phyloP scores from a whole-genome alignment of 164 flowering plant genomes.

The Aristolochia californica region DNA sequence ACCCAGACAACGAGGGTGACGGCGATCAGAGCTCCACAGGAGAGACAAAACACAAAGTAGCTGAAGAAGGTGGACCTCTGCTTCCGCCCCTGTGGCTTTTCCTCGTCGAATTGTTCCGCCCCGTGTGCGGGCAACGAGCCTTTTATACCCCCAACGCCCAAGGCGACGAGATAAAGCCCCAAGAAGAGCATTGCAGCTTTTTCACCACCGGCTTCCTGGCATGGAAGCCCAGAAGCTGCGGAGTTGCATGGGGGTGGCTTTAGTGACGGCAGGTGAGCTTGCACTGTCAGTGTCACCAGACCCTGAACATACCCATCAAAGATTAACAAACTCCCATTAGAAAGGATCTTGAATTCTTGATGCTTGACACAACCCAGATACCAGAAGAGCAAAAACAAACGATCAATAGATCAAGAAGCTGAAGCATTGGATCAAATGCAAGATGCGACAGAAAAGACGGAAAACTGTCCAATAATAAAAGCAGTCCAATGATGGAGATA shows the following conservation, averaged over 20 bases:
- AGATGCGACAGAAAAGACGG: too few species aligned
- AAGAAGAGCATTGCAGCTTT: constrained; percentile 41
- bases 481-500: too few species aligned
- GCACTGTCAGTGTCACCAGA: constrained; percentile 53
- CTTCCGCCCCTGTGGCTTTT: constrained; percentile 44
- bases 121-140: constrained; percentile 81
- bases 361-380: too few species aligned
- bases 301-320: constrained; percentile 37
- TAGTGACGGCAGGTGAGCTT: constrained; percentile 48
- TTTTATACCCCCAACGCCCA: constrained; percentile 91
- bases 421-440: too few species aligned
- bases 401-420: too few species aligned
- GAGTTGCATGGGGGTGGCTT: constrained; percentile 33
- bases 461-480: too few species aligned
- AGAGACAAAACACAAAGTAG: constrained; percentile 65
- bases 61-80: constrained; percentile 76
- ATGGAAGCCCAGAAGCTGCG: constrained; percentile 9
- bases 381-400: too few species aligned
- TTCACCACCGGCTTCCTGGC: constrained; percentile 30
- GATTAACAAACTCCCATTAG: too few species aligned
- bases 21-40: constrained; percentile 70
- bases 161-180: constrained; percentile 70
- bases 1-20: constrained; percentile 87
- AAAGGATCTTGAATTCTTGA: too few species aligned
- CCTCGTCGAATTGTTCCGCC: constrained; percentile 79